Evolutionary conservation across 2,329 filamentous ascomycete genomes (phyloP).

Genomic region (Xylariaceae sp.): DNA sequence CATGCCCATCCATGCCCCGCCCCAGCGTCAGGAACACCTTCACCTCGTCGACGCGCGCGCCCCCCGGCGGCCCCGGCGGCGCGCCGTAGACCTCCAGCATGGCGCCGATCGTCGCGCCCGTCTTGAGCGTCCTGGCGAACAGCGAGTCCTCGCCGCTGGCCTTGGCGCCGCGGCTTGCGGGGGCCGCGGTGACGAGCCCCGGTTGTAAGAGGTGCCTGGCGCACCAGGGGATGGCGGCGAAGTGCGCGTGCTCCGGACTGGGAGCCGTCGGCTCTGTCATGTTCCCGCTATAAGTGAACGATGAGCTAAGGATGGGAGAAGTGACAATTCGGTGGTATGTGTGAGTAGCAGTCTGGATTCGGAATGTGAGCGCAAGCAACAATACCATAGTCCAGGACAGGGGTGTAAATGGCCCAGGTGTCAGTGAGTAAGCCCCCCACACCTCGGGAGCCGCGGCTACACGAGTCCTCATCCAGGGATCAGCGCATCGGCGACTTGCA

Average conservation of each 20-base stretch:
- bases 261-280: not conserved
- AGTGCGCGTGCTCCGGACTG: slow-evolving; percentile 16
- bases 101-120: slow-evolving; percentile 41
- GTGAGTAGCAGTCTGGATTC: too few species aligned
- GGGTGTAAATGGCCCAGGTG: too few species aligned
- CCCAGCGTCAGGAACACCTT: slow-evolving; percentile 39
- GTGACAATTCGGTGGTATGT: too few species aligned
- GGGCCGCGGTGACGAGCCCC: slow-evolving; percentile 1
- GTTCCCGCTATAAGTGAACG: too few species aligned
- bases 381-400: too few species aligned
- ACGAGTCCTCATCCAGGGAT: too few species aligned
- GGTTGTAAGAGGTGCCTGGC: slow-evolving; percentile 34
- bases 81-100: slow-evolving; percentile 39
- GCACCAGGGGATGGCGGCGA: slow-evolving; percentile 43
- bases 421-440: too few species aligned
- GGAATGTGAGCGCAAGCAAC: too few species aligned
- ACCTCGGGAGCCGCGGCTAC: too few species aligned
- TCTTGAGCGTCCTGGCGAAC: slow-evolving; percentile 48
- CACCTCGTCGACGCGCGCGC: slow-evolving; percentile 27
- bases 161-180: slow-evolving; percentile 31
- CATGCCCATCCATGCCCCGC: slow-evolving; percentile 48
- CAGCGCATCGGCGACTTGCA: too few species aligned
- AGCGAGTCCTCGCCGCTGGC: slow-evolving; percentile 44
- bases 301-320: not conserved
- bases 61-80: slow-evolving; percentile 20